phyloP scores from a whole-genome alignment of 2,329 filamentous ascomycete species.

The Niveomyces coronatus region DNA sequence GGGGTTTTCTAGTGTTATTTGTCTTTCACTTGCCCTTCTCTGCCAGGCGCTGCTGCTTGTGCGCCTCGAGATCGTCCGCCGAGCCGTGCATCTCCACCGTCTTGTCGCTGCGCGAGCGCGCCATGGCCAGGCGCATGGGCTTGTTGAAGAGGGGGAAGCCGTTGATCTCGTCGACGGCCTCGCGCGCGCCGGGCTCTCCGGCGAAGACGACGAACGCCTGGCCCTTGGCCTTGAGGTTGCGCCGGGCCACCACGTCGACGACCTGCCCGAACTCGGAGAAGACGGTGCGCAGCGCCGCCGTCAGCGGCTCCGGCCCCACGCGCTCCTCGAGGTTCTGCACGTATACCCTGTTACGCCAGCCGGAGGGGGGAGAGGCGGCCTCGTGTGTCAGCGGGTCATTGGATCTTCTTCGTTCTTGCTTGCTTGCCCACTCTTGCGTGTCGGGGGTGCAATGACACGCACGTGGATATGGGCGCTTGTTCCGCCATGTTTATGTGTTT shows the following conservation, averaged over 20 bases:
- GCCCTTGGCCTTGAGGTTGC: constrained; percentile 82
- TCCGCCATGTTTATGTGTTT: constrained; percentile 24
- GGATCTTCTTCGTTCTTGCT: constrained; percentile 18
- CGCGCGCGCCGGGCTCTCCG: constrained; percentile 61
- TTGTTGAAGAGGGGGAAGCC: constrained; percentile 92
- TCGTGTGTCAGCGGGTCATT: too few species aligned
- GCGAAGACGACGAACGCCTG: constrained; percentile 95
- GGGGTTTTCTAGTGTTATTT: too few species aligned
- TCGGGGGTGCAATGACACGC: constrained; percentile 67
- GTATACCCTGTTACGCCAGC: constrained; percentile 41
- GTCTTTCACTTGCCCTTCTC: too few species aligned
- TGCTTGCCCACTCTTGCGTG: constrained; percentile 29
- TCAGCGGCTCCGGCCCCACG: constrained; percentile 70
- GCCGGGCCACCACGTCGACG: constrained; percentile 78
- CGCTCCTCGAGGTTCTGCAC: constrained; percentile 85
- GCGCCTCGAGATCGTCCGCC: constrained; percentile 72
- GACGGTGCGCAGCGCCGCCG: constrained; percentile 60
- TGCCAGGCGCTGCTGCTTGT: constrained; percentile 73
- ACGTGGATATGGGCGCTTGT: constrained; percentile 49
- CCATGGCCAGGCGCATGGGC: constrained; percentile 75
- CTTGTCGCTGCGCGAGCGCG: constrained; percentile 76
- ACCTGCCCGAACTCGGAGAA: constrained; percentile 85
- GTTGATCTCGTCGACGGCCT: constrained; percentile 79
- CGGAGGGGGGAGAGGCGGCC: too few species aligned
- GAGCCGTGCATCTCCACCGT: constrained; percentile 67